Base-by-base conservation (phyloP, 1,284 basidiomycete species). In the Psilocybe mexicana region DNA sequence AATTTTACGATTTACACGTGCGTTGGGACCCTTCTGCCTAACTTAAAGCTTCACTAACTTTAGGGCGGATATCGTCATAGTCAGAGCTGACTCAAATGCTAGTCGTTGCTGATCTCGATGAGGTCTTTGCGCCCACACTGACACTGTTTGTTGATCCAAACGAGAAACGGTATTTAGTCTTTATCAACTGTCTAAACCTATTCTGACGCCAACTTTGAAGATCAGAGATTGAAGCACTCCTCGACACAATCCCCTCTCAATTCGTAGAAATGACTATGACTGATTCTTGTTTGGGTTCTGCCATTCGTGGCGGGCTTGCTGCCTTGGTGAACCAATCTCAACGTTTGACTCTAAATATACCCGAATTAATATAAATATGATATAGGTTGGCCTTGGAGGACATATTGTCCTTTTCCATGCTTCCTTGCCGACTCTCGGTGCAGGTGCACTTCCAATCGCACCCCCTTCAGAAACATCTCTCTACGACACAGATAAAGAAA, bases 401-500 rank as follows among this genome's bases (percentile, higher is more conserved):
- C 92, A 97, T 67, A 77, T 96, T 48, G 82, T 94, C 61, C 70
- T 90, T 46, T 99, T 98, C 76, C 85, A 92, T 49, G 85, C 86
- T 6, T 85, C 86, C 0, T 78, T 95, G 58, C 93, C 96, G 0
- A 89, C 84, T 0, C 69, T 91, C 45, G 96, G 96, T 2, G 81
- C 85, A 0, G 96, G 94, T 26, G 85, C 86, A 57, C 75, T 90
- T 25, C 75, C 74, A 18, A 72, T 76, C 2, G 52, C 52, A 8
- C 74, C 76, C 14, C 76, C 76, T 1, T 81, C 90, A 59, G 93
- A 97, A 73, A 77, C 80, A 2, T 84, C 86, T 24, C 65, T 92
- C n/a, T 92, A 92, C 65, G 92, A 93, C 50, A 94, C 94, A 0
- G 90, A 96, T 65, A 94, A 95, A 73, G 96, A 99, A 73, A 86